Evolutionary conservation across 179 eudicot genomes (phyloP).

Genomic region (Camellia oleifera): DNA sequence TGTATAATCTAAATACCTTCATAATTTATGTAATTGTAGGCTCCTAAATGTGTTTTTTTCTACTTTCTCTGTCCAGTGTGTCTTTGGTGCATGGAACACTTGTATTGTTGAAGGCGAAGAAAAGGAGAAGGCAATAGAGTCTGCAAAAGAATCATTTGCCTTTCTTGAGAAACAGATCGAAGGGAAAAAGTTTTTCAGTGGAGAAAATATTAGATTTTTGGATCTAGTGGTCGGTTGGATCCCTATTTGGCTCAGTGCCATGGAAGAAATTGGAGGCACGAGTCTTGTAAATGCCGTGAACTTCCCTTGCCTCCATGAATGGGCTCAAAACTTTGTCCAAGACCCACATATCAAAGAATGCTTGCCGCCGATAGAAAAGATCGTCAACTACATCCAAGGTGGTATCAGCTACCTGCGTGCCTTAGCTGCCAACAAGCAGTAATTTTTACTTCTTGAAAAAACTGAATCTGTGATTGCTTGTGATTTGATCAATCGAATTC

Average conservation of each 20-base stretch:
- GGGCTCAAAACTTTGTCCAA: conserved; percentile 27
- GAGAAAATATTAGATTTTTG: conserved; percentile 16
- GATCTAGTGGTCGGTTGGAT: conserved; percentile 30
- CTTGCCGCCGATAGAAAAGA: conserved; percentile 13
- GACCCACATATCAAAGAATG: conserved; percentile 19
- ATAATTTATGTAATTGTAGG: not conserved
- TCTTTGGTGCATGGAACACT: not conserved
- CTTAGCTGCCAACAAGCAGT: conserved; percentile 18
- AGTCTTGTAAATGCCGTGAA: conserved; percentile 15
- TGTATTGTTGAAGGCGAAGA: conserved; percentile 9
- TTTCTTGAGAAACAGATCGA: conserved; percentile 19
- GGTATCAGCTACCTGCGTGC: conserved; percentile 22
- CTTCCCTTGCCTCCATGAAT: conserved; percentile 25
- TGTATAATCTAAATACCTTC: too few species aligned
- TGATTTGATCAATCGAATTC: not conserved
- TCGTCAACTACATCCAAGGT: conserved; percentile 10
- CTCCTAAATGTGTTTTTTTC: not conserved
- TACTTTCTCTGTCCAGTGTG: conserved; percentile 2
- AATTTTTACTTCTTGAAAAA: not conserved
- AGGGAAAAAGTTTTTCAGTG: conserved; percentile 16
- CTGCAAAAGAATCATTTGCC: conserved; percentile 11
- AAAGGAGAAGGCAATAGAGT: conserved; percentile 10
- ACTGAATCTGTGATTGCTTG: too few species aligned
- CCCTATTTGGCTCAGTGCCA: conserved; percentile 15
- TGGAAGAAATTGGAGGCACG: conserved; percentile 25